A percentile compares a stretch with the other conserved stretches of the same genome.
Evolutionary conservation across 345 rosid genomes (phyloP).

Genomic region (Melastoma malabathricum): DNA sequence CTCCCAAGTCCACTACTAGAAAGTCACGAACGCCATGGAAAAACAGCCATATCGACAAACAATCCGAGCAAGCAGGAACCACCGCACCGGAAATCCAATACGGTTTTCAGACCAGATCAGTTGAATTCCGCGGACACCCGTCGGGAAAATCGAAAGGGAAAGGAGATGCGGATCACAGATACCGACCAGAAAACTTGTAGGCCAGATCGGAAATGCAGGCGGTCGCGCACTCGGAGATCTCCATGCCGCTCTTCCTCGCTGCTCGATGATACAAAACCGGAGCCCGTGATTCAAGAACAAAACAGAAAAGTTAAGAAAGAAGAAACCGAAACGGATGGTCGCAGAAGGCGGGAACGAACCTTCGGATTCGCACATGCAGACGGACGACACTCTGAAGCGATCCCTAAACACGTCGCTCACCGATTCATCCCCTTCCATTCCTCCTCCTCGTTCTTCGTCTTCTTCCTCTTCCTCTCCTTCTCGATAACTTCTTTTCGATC

Average conservation of each 20-base stretch:
- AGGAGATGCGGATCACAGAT: neutral
- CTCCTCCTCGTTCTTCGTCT: neutral
- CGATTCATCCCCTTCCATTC: conserved; percentile 34
- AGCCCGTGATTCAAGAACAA: conserved; percentile 1
- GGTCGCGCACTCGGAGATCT: conserved; percentile 42
- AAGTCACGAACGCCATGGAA: neutral
- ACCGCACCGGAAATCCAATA: no score
- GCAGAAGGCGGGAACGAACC: conserved; percentile 24
- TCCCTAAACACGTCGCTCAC: conserved; percentile 45
- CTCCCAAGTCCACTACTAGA: no score
- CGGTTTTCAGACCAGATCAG: no score
- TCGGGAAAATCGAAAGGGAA: no score
- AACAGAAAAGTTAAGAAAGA: neutral
- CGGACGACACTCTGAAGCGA: conserved; percentile 65
- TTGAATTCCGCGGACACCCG: no score
- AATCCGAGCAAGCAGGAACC: no score
- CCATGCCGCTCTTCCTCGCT: conserved; percentile 55
- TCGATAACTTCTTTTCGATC: neutral
- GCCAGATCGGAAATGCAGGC: conserved; percentile 68
- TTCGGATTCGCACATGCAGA: conserved; percentile 67
- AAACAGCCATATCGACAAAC: no score
- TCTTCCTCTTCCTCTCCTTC: conserved; percentile 19
- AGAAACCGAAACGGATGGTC: neutral
- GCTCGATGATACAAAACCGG: conserved; percentile 11
- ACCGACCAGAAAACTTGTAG: conserved; percentile 54